Evolutionary conservation across 2,329 filamentous ascomycete species (phyloP), one percentile per base, ranked within the genome.

Genomic region (Colletotrichum brevisporum): DNA sequence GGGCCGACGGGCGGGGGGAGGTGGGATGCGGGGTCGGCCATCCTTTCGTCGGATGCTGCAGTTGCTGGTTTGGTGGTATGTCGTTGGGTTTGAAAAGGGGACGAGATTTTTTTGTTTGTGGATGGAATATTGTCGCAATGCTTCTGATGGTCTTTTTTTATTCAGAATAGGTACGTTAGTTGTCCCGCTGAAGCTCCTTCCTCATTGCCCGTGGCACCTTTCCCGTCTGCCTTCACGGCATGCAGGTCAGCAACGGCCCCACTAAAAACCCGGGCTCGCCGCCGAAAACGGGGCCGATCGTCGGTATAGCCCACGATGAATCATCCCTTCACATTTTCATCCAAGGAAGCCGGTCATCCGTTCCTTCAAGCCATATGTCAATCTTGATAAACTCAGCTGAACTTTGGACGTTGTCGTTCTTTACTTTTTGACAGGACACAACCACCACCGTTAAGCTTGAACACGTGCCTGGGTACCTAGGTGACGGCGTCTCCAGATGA

Each of bases 1-100:
- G 63, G 56, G 8, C 13, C 2, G 26, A 60, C 18, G 55, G 41
- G 55, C 41, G 63, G 48, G 12, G 55, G 55, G 63, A 66, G 63
- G 56, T 66, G 31, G 3, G 41, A 39, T 39, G 56, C 41, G 8
- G 39, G 50, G 50, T 55, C 41, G 16, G 15, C 27, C 41, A 61
- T 66, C 5, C 13, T 27, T 9, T 16, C 15, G 1, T 5, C 4
- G 5, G 2, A 39, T 6, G 15, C 16, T 26, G 18, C n/a, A 16
- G 6, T 15, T 5, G 2, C 6, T 13, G 36, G 13, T 21, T 13
- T 5, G 43, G 5, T 3, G 3, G 15, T 6, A n/a, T 52, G 6
- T 18, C n/a, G n/a, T 8, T 26, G 18, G 15, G 10, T 41, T 5
- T 41, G 6, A 36, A 50, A 12, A 21, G 47, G 1, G 10, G 15